Base-by-base conservation (phyloP, 2,329 filamentous ascomycete species). In the Cercospora canescens region DNA sequence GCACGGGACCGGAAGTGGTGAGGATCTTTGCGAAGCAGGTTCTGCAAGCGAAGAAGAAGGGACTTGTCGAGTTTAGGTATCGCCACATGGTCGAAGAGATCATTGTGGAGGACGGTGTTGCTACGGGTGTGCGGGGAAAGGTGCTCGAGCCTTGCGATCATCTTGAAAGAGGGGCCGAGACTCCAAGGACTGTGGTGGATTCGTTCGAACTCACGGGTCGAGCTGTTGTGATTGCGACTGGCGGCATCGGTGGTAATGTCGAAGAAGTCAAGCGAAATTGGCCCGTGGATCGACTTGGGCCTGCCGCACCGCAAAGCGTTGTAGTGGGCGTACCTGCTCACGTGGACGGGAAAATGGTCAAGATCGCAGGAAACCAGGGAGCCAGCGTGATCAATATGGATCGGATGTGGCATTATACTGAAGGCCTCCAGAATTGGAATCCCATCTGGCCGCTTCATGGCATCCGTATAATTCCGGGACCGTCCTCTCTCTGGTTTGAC, bases 341-440 rank as follows among this genome's bases (percentile, higher is more conserved):
- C 16, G 52, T 56, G 8, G 52, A 56, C 6, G 52, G 52, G 24
- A 56, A 56, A 8, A 56, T 56, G 52, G 52, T 56, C 0, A 32
- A 56, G 52, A 56, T 56, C 24, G 52, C 52, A 24, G 32, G n/a
- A 6, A 35, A 1, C 18, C 28, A 56, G 35, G 52, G 52, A 21
- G 52, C 52, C 52, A 56, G 52, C 30, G 52, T 56, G n/a, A 56
- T 56, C 52, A 56, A 56, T 26, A 56, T 56, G 52, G 52, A 56
- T 4, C 52, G 52, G 4, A 56, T 56, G 52, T 56, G 52, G 52
- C 52, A 56, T 35, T 56, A 56, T 16, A 56, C 52, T 32, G 52
- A 56, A 28, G 52, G 52, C 9, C 52, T 56, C 30, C 52, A 56
- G n/a, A 56, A 56, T 30, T 56, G 52, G 52, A 56, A 56, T 32